Base-by-base conservation (phyloP, 1,284 basidiomycete species). In the Xanthoconium separans region DNA sequence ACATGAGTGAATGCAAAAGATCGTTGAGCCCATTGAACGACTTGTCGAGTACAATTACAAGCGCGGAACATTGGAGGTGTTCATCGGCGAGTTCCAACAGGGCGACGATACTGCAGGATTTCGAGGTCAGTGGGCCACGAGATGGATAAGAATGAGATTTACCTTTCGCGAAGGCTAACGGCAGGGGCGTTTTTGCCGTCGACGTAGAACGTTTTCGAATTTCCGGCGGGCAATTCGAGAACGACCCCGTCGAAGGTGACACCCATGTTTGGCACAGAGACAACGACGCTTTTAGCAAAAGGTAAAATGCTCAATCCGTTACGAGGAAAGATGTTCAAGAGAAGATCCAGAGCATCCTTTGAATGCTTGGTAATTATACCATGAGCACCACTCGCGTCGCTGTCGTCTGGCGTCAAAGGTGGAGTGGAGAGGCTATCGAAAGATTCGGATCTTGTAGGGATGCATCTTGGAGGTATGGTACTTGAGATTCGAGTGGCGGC, bases 21-120 rank as follows among this genome's bases (percentile, higher is more conserved):
- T 82, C 78, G 59, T 82, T 78, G 49, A 89, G 74, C 36, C 74
- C 74, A 15, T 79, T 75, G 40, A 80, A 82, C 2, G 77, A 75
- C 61, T 83, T 81, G 66, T 87, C 84, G 55, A 90, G 71, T 20
- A 80, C 85, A 61, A 93, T 91, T 56, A 91, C 78, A 41, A 92
- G 79, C n/a, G 86, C 84, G 43, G 79, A 80, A 68, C 89, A 91
- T 64, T 80, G 78, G 37, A 93, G 76, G 57, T 80, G 82, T 70
- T 92, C 89, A 68, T 89, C 87, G 51, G 90, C 89, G 29, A 93
- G 77, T 64, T 93, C 89, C 58, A 93, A 75, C 37, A 93, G 77
- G 47, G 90, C 90, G 37, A 92, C 89, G 62, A 92, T 85, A 69
- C 89, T 92, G 51, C 15, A 56, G 4, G 13, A 51, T 18, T 24